Base-by-base conservation (phyloP, 139 green algal genomes). In the Pleodorina starrii region DNA sequence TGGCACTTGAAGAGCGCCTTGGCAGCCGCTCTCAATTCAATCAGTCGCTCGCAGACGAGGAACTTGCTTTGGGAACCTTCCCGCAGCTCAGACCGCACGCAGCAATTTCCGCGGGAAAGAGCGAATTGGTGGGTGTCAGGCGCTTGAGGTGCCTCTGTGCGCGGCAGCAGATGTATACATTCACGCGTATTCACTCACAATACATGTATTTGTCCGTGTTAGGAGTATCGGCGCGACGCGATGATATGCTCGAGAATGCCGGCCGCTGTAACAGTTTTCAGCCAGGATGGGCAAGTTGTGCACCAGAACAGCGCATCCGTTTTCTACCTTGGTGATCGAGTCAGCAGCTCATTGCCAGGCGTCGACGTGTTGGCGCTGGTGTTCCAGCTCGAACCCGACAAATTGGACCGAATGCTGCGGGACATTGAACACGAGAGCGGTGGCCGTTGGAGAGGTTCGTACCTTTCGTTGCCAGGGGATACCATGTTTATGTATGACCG, bases 231-330 rank as follows among this genome's bases (percentile, higher is more conserved):
- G 35, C 75, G 75, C 0, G 77, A 84, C 36, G 29, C 77, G 10
- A 42, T 84, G n/a, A 19, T 84, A 7, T 72, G 35, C 32, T 46
- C 32, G 25, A 29, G 32, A 46, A 48, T 84, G 77, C 50, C 77
- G 23, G 48, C 77, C 1, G 77, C 77, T 29, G 32, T 84, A n/a
- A 84, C 77, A 14, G 77, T 84, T 32, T 71, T 84, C 77, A 71
- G n/a, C 77, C 14, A 46, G 35, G 32, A 5, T 7, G 77, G 77
- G 17, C 14, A n/a, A 23, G 29, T 42, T 14, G 21, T 84, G 6
- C 50, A 71, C 21, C 77, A 84, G 36, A 84, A 84, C 32, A 57
- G 21, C 32, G 77, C 77, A 12, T 72, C 50, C 0, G 36, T 72
- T 9, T 32, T 46, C 29, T 84, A 84, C 35, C 40, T 84, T 2